Percentiles rank a stretch among this genome's conserved stretches.
phyloP scores from a whole-genome alignment of 768 basidiomycete species.

The Kwoniella dendrophila region DNA sequence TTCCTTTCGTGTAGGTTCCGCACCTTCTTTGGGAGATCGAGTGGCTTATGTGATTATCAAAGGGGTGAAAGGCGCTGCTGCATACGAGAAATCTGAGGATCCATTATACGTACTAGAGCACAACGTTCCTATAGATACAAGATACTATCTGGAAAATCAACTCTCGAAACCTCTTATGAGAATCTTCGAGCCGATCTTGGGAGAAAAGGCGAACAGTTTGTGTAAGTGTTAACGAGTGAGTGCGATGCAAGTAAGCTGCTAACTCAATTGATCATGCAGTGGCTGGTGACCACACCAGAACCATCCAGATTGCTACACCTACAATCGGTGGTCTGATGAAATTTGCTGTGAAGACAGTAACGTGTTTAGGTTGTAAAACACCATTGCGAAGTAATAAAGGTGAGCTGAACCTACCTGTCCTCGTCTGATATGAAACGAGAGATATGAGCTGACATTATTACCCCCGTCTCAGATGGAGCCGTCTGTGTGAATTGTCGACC shows the following conservation, averaged over 20 bases:
- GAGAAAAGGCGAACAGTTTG: slow-evolving; percentile 82
- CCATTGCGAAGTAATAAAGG: slow-evolving; percentile 77
- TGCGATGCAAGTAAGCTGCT: not conserved
- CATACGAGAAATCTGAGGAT: slow-evolving; percentile 98
- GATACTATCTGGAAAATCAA: slow-evolving; percentile 97
- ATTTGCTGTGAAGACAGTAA: slow-evolving; percentile 93
- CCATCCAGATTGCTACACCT: slow-evolving; percentile 94
- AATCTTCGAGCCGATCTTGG: slow-evolving; percentile 96
- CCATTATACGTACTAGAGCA: slow-evolving; percentile 96
- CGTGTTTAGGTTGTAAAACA: slow-evolving; percentile 94
- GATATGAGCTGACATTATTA: not conserved
- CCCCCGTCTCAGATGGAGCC: slow-evolving; percentile 68
- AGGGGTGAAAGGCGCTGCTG: slow-evolving; percentile 92
- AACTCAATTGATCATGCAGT: slow-evolving; percentile 60
- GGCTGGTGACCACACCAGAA: slow-evolving; percentile 91
- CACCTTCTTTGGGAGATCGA: slow-evolving; percentile 95
- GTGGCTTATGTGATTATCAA: slow-evolving; percentile 99
- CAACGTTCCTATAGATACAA: slow-evolving; percentile 95
- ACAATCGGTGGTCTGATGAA: slow-evolving; percentile 97
- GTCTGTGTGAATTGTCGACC: slow-evolving; percentile 92
- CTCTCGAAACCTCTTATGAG: slow-evolving; percentile 94
- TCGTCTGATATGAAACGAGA: slow-evolving; percentile 3
- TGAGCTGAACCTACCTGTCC: slow-evolving; percentile 57
- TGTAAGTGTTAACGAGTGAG: slow-evolving; percentile 60
- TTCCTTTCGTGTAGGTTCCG: slow-evolving; percentile 67